These are phyloP conservation scores for Syzygium malaccense DNA, from an alignment of 441 rosid species.

Conservation along the genomic window DNA sequence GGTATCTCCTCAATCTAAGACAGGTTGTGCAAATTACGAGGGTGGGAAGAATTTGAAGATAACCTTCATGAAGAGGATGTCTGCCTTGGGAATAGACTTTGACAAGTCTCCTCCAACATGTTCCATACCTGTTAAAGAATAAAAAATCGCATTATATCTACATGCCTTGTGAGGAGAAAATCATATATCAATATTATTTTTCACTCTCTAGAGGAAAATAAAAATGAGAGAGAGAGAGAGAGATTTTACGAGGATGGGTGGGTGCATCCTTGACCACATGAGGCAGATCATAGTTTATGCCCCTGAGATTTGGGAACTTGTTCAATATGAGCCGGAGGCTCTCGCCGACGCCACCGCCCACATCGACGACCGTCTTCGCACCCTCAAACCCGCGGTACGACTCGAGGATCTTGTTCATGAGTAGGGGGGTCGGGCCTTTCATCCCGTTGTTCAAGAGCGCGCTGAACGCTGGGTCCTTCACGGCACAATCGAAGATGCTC, in stretches of 20 bases:
- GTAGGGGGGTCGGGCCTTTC: neutral
- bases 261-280: constrained; percentile 4
- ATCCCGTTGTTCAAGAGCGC: neutral
- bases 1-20: neutral
- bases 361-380: neutral
- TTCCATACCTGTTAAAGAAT: neutral
- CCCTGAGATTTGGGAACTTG: constrained; percentile 7
- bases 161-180: neutral
- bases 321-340: neutral
- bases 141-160: neutral
- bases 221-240: neutral
- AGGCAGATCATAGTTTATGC: constrained; percentile 12
- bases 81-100: neutral
- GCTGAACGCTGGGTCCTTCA: neutral
- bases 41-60: neutral
- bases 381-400: constrained; percentile 1
- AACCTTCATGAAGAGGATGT: neutral
- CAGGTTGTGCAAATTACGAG: neutral
- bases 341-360: constrained; percentile 5
- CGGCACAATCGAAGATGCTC: neutral
- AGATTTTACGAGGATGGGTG: neutral
- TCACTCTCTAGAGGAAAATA: neutral
- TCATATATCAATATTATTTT: neutral
- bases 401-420: neutral
- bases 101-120: neutral